These are phyloP conservation scores for Chlorella sp. DNA, from an alignment of 139 green algal genomes.

Conservation along the genomic window DNA sequence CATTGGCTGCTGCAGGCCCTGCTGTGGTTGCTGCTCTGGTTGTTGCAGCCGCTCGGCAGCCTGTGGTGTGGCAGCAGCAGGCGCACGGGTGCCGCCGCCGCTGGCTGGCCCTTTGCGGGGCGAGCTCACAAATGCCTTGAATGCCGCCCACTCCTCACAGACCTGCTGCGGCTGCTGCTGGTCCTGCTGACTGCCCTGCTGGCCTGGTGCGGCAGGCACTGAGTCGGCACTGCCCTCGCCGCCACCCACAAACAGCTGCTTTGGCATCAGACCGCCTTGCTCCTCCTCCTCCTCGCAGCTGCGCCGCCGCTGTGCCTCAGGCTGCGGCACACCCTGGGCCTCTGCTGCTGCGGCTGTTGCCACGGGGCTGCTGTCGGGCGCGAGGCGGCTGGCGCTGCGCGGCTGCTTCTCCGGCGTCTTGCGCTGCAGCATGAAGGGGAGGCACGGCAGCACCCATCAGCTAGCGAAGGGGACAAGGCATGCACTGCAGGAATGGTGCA, in stretches of 20 bases:
- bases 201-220: neutral
- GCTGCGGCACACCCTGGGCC: neutral
- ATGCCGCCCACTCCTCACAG: conserved; percentile 1
- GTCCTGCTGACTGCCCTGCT: neutral
- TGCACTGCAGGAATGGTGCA: too few species aligned
- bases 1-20: neutral
- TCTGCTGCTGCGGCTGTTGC: neutral
- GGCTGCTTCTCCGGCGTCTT: conserved; percentile 18
- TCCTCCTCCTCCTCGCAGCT: neutral
- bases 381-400: neutral
- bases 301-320: neutral
- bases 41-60: neutral
- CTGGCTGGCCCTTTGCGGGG: neutral
- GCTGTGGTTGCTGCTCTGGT: neutral
- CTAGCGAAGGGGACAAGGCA: too few species aligned
- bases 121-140: neutral
- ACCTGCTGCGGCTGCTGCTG: neutral
- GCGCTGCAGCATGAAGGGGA: neutral
- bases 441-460: too few species aligned
- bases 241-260: conserved; percentile 6
- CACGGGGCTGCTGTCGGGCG: neutral
- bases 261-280: neutral
- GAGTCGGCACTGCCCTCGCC: neutral
- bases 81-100: neutral
- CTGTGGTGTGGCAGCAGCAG: neutral